These are phyloP conservation scores for Pleurotus djamor DNA, from an alignment of 768 basidiomycete species.

Conservation along the genomic window DNA sequence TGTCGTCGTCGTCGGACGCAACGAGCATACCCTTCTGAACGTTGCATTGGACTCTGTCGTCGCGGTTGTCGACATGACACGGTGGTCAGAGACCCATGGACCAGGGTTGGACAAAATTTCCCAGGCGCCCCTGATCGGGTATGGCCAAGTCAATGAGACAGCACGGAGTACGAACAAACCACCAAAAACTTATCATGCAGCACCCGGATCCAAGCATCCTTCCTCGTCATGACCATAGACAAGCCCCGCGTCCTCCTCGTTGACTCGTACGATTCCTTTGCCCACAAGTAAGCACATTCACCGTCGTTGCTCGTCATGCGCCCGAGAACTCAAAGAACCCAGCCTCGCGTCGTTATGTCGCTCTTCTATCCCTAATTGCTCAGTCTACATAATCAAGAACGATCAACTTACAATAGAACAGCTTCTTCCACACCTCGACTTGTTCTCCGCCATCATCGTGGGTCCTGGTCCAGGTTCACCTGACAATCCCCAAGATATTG, in stretches of 20 bases:
- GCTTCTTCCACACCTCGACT: constrained; percentile 49
- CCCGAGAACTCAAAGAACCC: background rate
- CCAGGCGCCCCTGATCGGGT: background rate
- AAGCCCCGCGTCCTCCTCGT: constrained; percentile 62
- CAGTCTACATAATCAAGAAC: constrained; percentile 73
- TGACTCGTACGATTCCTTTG: constrained; percentile 87
- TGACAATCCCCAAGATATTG: constrained; percentile 56
- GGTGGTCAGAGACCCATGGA: background rate
- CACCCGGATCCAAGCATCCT: constrained; percentile 1
- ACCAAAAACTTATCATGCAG: constrained; percentile 2
- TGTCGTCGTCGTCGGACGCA: background rate
- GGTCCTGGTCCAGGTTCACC: constrained; percentile 86
- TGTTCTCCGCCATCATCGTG: constrained; percentile 69
- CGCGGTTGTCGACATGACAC: background rate
- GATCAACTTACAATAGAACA: constrained; percentile 50
- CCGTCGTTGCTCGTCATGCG: background rate
- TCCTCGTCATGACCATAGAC: constrained; percentile 27
- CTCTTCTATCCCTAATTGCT: constrained; percentile 56
- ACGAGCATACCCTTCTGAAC: constrained; percentile 3
- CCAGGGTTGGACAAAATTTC: background rate
- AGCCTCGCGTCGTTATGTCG: constrained; percentile 76
- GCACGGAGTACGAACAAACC: constrained; percentile 1
- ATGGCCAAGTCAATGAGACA: background rate
- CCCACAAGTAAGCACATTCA: constrained; percentile 65
- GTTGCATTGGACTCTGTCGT: background rate